Evolutionary conservation across 1,284 basidiomycete genomes (phyloP).

Genomic region (Ceratobasidium sp.): DNA sequence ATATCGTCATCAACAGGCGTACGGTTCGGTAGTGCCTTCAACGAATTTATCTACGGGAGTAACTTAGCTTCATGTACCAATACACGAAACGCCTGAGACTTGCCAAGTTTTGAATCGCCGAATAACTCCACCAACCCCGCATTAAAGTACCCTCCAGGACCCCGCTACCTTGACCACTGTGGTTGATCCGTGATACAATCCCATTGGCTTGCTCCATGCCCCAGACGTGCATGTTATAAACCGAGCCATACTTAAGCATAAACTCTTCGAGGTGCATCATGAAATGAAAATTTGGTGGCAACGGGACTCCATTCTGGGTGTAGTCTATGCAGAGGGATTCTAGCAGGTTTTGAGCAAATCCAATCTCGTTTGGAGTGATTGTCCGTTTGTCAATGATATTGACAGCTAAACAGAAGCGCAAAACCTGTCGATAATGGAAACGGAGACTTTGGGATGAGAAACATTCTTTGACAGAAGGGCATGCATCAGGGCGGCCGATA

Average conservation of each 20-base stretch:
- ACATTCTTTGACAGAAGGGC: not conserved
- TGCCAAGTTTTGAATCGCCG: constrained; percentile 17
- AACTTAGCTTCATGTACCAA: not conserved
- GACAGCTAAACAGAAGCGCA: not conserved
- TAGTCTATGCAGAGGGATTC: too few relatives aligned
- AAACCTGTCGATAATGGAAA: constrained; percentile 16
- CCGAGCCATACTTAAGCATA: constrained; percentile 6
- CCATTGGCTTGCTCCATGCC: constrained; percentile 18
- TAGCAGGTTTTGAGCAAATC: not conserved
- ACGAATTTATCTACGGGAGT: not conserved
- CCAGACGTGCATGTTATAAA: constrained; percentile 19
- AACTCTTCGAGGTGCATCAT: constrained; percentile 26
- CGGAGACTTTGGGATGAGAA: not conserved
- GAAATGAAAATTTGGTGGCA: constrained; percentile 17
- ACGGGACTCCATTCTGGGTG: not conserved
- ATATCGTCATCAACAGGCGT: not conserved
- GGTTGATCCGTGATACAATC: too few relatives aligned
- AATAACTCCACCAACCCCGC: constrained; percentile 8
- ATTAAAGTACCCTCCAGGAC: constrained; percentile 11
- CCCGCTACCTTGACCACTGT: not conserved
- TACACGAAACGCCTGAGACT: not conserved
- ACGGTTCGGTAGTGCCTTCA: not conserved
- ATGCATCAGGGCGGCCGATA: not conserved
- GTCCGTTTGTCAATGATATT: constrained; percentile 1
- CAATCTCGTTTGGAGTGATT: constrained; percentile 5